Evolutionary conservation across 176 grass and related monocot species (phyloP).

Genomic region (Lolium rigidum): DNA sequence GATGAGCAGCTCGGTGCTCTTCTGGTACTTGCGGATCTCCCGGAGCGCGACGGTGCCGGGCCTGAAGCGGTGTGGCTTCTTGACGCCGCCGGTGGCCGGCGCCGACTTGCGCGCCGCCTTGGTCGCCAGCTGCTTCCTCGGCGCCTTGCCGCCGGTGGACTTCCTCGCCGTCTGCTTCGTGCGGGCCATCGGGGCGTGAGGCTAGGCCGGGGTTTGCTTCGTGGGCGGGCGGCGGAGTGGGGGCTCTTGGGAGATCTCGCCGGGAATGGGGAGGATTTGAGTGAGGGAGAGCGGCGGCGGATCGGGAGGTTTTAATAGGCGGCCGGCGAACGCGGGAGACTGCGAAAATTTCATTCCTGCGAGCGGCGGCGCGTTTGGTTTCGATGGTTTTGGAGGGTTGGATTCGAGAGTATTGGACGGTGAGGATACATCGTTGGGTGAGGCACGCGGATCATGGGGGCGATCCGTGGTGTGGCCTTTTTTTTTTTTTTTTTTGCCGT

Average conservation of each 20-base stretch:
- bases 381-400: constrained; percentile 30
- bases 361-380: neutral
- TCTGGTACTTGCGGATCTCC: constrained; percentile 83
- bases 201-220: too few relatives aligned
- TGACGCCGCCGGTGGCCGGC: constrained; percentile 58
- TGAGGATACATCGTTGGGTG: neutral
- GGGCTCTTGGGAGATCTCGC: neutral
- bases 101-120: constrained; percentile 50
- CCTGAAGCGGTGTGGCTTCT: constrained; percentile 74
- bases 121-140: too few relatives aligned
- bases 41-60: constrained; percentile 68
- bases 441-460: constrained; percentile 30
- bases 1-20: constrained; percentile 76
- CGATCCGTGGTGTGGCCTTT: constrained; percentile 37
- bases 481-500: too few relatives aligned
- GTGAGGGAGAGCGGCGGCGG: fast-evolving
- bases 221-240: neutral
- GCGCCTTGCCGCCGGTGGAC: too few relatives aligned
- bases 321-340: constrained; percentile 23
- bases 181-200: neutral
- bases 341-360: neutral
- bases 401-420: neutral
- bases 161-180: too few relatives aligned
- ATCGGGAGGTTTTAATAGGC: neutral
- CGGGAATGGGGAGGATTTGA: neutral